These are phyloP conservation scores for Ulota crispa DNA, from an alignment of 225 moss, liverwort and hornwort species.

Conservation along the genomic window DNA sequence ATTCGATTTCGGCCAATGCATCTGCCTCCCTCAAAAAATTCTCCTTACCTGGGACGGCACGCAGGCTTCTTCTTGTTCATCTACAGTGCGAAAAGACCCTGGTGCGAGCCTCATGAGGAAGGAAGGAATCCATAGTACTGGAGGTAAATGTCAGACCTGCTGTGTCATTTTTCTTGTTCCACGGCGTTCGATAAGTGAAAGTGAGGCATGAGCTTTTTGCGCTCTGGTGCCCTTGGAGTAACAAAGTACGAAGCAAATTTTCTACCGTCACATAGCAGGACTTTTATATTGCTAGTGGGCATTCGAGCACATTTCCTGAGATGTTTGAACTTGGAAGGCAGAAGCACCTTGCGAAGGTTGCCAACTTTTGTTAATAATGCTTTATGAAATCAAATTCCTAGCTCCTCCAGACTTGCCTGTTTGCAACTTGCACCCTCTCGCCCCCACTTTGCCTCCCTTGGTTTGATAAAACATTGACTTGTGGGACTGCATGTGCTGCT, in stretches of 20 bases:
- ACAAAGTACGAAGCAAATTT: neutral
- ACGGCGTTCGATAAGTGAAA: neutral
- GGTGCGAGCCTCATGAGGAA: neutral
- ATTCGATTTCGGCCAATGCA: no score
- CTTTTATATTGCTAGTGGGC: neutral
- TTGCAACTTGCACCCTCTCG: neutral
- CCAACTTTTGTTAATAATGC: neutral
- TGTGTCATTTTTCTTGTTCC: neutral
- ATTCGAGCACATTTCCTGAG: neutral
- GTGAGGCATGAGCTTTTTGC: neutral
- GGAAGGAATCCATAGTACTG: neutral
- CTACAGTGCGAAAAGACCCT: no score
- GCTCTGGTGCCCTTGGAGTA: no score
- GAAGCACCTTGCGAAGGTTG: neutral
- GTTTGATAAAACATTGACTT: neutral
- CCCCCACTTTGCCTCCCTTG: no score
- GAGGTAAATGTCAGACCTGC: neutral
- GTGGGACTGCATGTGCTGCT: neutral
- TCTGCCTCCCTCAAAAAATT: no score
- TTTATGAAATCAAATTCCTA: no score
- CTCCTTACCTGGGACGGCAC: no score
- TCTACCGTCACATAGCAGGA: neutral
- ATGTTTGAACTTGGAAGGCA: neutral
- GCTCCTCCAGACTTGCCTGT: neutral
- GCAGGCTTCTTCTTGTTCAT: no score